Evolutionary conservation across 108 stramenopile genomes (phyloP).

Genomic region (Cyclotella kingstonii): DNA sequence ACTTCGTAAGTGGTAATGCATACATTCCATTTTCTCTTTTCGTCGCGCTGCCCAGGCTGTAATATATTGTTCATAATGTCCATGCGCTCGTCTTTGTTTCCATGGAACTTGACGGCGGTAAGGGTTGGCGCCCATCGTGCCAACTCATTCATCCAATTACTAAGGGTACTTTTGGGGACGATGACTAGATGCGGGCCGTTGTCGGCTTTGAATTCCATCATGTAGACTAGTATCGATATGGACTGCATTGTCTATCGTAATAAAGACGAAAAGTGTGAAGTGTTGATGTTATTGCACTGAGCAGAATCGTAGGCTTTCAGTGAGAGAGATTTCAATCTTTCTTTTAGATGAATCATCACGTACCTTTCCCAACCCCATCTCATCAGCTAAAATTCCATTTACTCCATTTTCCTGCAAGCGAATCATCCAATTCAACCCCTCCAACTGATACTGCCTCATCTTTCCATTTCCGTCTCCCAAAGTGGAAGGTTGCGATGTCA

Average conservation of each 20-base stretch:
- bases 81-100: constrained; percentile 80
- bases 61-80: constrained; percentile 67
- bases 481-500: constrained; percentile 85
- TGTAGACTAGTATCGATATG: constrained; percentile 89
- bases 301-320: too few relatives aligned
- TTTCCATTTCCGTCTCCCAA: constrained; percentile 79
- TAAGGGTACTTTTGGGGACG: constrained; percentile 96
- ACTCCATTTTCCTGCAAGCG: constrained; percentile 91
- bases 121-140: constrained; percentile 92
- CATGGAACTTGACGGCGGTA: constrained; percentile 88
- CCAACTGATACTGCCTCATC: constrained; percentile 93
- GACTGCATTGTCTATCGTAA: constrained; percentile 91
- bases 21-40: constrained; percentile 88
- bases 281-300: too few relatives aligned
- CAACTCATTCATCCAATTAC: constrained; percentile 98
- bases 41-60: constrained; percentile 74
- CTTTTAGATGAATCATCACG: not conserved
- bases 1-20: constrained; percentile 97
- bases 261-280: constrained; percentile 11
- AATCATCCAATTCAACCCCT: constrained; percentile 98
- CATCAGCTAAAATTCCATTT: constrained; percentile 97
- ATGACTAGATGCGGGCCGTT: constrained; percentile 91
- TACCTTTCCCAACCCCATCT: constrained; percentile 50
- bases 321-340: too few relatives aligned
- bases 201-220: constrained; percentile 56